Base-by-base conservation (phyloP, 768 basidiomycete genomes). In the Mycena latifolia region DNA sequence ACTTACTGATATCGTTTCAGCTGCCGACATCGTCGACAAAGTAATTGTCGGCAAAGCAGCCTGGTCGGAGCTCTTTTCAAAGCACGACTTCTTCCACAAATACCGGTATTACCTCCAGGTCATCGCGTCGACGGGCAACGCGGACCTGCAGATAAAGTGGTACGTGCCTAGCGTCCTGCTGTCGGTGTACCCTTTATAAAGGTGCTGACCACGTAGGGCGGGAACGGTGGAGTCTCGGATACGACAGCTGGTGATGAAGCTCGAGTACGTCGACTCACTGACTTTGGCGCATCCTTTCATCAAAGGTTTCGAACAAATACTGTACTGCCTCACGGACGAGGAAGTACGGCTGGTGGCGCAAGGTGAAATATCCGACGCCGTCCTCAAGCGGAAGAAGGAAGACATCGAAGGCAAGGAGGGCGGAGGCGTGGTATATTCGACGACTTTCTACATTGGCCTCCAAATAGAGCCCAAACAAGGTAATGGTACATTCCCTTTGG, bases 201-300 rank as follows among this genome's bases (percentile, higher is more conserved):
- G 45, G 53, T 35, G 31, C 35, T 54, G 22, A 2, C 61, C 57
- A 14, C 29, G 20, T 59, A 86, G 85, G 85, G 77, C 95, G n/a
- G 97, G 97, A 47, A 98, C 96, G n/a, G 98, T 99, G 29, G 97
- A 99, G 81, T 98, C 98, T 24, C 89, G 93, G 72, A 86, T 99
- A 82, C 90, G 98, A 47, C 96, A 96, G 77, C 86, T 99, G 29
- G 96, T 99, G 60, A 96, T 97, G 91, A 98, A 98, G 81, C 89
- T 99, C 57, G 97, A 99, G 83, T 94, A 91, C 71, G 95, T 96
- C 71, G 98, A 98, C 66, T 91, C 94, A 61, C 84, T 99, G 72
- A 88, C 89, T 61, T 83, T 96, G 63, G 96, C 96, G 51, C 98
- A 99, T 81, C 98, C 98, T 35, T 98, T 95, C 81, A 86, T 94